Base-by-base conservation (phyloP, 306 rosid species). In the Nissolia schottii region DNA sequence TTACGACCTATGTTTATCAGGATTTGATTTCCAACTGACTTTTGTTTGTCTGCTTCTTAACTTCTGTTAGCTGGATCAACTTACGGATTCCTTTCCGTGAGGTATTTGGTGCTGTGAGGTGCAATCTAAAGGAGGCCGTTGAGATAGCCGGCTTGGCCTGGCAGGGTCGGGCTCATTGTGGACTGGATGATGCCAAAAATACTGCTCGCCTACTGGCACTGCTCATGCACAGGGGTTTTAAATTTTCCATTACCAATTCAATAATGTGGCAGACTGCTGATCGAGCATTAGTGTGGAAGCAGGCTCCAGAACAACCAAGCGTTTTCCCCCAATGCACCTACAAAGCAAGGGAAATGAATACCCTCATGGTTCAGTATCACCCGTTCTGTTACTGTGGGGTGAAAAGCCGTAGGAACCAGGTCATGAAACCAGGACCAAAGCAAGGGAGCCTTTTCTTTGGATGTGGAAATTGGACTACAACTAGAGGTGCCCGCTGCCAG, bases 121-220 rank as follows among this genome's bases (percentile, higher is more conserved):
- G 98, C 81, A 92, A 89, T 73, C 85, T 92, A 62, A 89, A 89
- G 89, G 94, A 92, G 79, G 98, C 98, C 6, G 98, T 92, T 80
- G 92, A 87, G 82, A 87, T 85, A 61, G 85, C 98, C 2, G 96
- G 98, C 56, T 82, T 92, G 82, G 83, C 62, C 53, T 92, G 98
- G 98, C 92, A 90, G 83, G 98, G 98, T 67, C 92, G 96, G 55
- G 85, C 96, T 71, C 98, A 92, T 78, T 90, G 98, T 70, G 98
- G 96, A 79, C 87, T 92, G 38, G 98, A 92, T 75, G 96, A 92
- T 77, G 96, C 98, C 40, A 92, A 85, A 87, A 92, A 92, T 63
- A 92, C 96, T 1, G 98, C 98, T 77, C 89, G 85, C 56, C 79
- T 92, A 18, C 88, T 92, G 40, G 86, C 87, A 3, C 84, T 92